Conservation (phyloP, 1,139 yeast species). For the Geotrichum klebahnii region DNA sequence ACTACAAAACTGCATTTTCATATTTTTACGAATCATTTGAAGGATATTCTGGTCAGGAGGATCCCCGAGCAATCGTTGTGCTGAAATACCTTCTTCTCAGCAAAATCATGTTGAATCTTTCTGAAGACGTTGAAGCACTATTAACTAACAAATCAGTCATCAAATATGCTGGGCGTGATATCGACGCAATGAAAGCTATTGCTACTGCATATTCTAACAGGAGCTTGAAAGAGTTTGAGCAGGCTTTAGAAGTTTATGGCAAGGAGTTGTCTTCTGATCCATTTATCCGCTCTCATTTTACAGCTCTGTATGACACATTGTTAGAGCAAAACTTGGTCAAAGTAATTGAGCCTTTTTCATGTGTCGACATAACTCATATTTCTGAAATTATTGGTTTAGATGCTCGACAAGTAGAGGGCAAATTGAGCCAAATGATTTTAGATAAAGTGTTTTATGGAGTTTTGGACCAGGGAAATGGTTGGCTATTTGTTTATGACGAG, state of each 20-base stretch:
- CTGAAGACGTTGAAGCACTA: conserved; percentile 78
- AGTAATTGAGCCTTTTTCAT: conserved; percentile 91
- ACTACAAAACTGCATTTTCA: conserved; percentile 91
- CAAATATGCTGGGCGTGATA: conserved; percentile 68
- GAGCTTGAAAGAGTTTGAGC: conserved; percentile 85
- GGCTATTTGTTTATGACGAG: conserved; percentile 88
- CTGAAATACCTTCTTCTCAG: conserved; percentile 89
- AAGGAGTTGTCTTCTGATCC: conserved; percentile 79
- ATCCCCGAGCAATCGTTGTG: conserved; percentile 66
- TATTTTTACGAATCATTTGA: conserved; percentile 94
- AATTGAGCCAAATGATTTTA: conserved; percentile 91
- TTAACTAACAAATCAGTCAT: conserved; percentile 74
- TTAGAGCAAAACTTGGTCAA: conserved; percentile 90
- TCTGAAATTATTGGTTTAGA: conserved; percentile 86
- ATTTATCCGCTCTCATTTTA: conserved; percentile 86
- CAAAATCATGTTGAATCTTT: conserved; percentile 84
- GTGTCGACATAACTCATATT: conserved; percentile 86
- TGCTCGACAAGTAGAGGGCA: conserved; percentile 86
- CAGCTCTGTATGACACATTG: conserved; percentile 86
- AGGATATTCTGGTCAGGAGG: conserved; percentile 60
- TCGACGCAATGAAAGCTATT: conserved; percentile 92
- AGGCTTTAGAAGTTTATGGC: conserved; percentile 65
- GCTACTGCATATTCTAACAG: conserved; percentile 86
- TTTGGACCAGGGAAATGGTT: conserved; percentile 95
- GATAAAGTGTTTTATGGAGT: conserved; percentile 94